A percentile compares a stretch with the other conserved stretches of the same genome.
phyloP scores from a whole-genome alignment of 2,329 filamentous ascomycete species.

The Scedosporium minutisporum region DNA sequence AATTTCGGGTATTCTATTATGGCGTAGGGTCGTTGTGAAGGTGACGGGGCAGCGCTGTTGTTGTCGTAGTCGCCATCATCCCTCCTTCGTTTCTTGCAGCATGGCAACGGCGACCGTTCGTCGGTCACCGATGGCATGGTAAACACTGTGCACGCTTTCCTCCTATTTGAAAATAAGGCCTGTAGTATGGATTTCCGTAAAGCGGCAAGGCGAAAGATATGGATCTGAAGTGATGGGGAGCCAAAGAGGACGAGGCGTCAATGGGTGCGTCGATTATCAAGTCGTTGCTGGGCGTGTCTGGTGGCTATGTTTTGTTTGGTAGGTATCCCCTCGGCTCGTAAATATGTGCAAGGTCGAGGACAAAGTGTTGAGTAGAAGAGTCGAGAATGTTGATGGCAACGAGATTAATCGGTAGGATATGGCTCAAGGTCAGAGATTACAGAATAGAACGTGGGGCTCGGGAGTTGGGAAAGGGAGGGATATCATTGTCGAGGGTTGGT shows the following conservation, averaged over 20 bases:
- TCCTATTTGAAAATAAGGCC: neutral
- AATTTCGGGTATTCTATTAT: neutral
- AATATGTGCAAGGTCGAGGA: neutral
- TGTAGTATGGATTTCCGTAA: neutral
- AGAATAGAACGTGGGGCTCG: neutral
- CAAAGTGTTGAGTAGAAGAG: neutral
- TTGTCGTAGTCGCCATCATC: conserved; percentile 17
- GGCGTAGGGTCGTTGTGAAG: neutral
- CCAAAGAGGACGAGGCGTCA: too few species aligned
- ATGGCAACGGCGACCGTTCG: conserved; percentile 14
- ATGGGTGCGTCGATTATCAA: too few species aligned
- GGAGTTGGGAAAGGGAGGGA: conserved; percentile 2
- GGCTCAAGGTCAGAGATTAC: neutral
- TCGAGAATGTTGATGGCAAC: too few species aligned
- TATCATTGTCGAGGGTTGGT: neutral
- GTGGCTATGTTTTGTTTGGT: too few species aligned
- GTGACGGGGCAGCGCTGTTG: neutral
- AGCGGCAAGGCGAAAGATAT: neutral
- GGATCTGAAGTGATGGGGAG: neutral
- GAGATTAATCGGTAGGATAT: too few species aligned
- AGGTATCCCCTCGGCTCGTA: neutral
- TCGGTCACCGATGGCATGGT: conserved; percentile 26
- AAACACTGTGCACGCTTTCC: neutral
- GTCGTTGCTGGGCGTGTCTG: too few species aligned
- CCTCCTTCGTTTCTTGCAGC: conserved; percentile 26